These are phyloP conservation scores for Claviceps sorghi DNA, from an alignment of 2,329 filamentous ascomycete genomes.

Conservation along the genomic window DNA sequence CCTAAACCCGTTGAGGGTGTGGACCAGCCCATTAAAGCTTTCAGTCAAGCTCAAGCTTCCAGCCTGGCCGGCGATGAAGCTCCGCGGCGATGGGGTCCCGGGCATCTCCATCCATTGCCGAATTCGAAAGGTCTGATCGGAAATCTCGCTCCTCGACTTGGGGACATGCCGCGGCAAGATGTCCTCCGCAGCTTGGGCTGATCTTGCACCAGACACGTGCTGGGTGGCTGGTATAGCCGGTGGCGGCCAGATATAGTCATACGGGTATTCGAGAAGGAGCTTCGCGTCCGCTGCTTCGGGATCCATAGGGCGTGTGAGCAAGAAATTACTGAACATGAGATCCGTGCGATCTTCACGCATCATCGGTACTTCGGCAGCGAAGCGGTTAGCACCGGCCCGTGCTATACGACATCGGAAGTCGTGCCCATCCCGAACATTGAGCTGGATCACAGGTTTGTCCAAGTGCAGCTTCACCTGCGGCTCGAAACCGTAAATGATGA, in stretches of 20 bases:
- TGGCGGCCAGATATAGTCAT: constrained; percentile 61
- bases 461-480: constrained; percentile 58
- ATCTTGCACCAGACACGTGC: constrained; percentile 28
- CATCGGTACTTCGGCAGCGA: constrained; percentile 40
- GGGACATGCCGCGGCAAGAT: constrained; percentile 26
- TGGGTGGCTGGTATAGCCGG: constrained; percentile 48
- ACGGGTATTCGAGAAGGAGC: constrained; percentile 22
- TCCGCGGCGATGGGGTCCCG: constrained; percentile 16
- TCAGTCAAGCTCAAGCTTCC: constrained; percentile 11
- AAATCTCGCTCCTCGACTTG: constrained; percentile 41
- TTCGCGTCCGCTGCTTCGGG: constrained; percentile 20
- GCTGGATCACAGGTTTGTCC: constrained; percentile 54
- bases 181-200: constrained; percentile 11
- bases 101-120: constrained; percentile 61
- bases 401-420: constrained; percentile 9
- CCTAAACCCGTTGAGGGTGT: constrained; percentile 5
- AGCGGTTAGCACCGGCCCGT: constrained; percentile 21
- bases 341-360: constrained; percentile 28
- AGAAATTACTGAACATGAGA: constrained; percentile 50
- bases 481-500: constrained; percentile 58
- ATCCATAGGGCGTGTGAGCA: constrained; percentile 42
- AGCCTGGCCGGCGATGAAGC: constrained; percentile 15
- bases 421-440: constrained; percentile 22
- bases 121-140: constrained; percentile 57
- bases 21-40: constrained; percentile 4